Conservation (phyloP, 345 rosid genomes). For the Corymbia maculata region DNA sequence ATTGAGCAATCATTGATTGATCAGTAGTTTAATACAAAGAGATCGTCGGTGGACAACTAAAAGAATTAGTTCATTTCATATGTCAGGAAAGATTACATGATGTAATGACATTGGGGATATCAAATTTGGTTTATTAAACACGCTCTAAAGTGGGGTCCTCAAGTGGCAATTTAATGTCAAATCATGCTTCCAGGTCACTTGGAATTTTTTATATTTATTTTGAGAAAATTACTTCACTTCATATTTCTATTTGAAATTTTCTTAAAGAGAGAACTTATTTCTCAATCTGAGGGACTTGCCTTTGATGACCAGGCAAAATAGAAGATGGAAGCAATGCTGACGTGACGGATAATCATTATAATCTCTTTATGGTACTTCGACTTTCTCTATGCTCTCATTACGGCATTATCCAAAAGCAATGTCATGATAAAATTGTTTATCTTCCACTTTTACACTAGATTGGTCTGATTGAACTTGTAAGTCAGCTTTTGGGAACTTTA, state of each 20-base stretch:
- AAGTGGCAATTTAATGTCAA: not conserved
- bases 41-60: not conserved
- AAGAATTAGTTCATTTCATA: not conserved
- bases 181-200: not conserved
- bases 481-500: not conserved
- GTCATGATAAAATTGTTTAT: not conserved
- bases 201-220: not conserved
- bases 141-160: not conserved
- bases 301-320: slow-evolving; percentile 1
- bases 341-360: slow-evolving; percentile 12
- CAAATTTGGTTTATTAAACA: not conserved
- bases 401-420: not conserved
- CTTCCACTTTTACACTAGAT: not conserved
- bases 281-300: not conserved
- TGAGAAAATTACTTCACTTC: not conserved
- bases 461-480: not conserved
- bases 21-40: not conserved
- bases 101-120: not conserved
- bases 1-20: not conserved
- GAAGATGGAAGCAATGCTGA: slow-evolving; percentile 11
- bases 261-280: not conserved
- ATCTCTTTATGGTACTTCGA: slow-evolving; percentile 6
- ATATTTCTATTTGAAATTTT: not conserved
- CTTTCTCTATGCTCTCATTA: not conserved
- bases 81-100: not conserved